These are phyloP conservation scores for Coniochaeta prunicola DNA, from an alignment of 2,329 filamentous ascomycete species.

Conservation along the genomic window DNA sequence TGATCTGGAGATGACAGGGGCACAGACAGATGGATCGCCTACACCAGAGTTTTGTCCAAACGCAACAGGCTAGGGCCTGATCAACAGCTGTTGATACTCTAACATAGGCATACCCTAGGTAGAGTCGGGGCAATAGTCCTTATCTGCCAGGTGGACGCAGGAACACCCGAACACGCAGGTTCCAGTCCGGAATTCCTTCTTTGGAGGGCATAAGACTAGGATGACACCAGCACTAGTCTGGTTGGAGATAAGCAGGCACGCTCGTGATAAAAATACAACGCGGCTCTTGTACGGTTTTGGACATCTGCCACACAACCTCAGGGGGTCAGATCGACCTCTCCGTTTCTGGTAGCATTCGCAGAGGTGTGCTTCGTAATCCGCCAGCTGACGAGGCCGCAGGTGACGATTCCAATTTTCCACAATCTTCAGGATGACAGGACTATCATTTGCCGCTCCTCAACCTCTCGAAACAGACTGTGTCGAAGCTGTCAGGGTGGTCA, in stretches of 20 bases:
- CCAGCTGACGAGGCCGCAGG: background rate
- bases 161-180: background rate
- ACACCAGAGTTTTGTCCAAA: too few species aligned
- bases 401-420: background rate
- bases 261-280: background rate
- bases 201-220: background rate
- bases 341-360: background rate
- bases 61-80: background rate
- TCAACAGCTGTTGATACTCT: background rate
- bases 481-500: background rate
- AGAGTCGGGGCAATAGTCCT: background rate
- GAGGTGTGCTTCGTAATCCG: background rate
- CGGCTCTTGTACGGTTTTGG: background rate
- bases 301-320: background rate
- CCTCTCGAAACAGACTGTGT: background rate
- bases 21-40: background rate
- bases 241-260: background rate
- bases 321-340: background rate
- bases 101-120: too few species aligned
- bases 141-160: background rate
- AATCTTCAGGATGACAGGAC: background rate
- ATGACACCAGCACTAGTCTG: background rate
- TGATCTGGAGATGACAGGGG: background rate
- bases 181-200: background rate
- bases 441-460: background rate